These are phyloP conservation scores for Picea sitchensis DNA, from an alignment of 75 land plant genomes.

Conservation along the genomic window DNA sequence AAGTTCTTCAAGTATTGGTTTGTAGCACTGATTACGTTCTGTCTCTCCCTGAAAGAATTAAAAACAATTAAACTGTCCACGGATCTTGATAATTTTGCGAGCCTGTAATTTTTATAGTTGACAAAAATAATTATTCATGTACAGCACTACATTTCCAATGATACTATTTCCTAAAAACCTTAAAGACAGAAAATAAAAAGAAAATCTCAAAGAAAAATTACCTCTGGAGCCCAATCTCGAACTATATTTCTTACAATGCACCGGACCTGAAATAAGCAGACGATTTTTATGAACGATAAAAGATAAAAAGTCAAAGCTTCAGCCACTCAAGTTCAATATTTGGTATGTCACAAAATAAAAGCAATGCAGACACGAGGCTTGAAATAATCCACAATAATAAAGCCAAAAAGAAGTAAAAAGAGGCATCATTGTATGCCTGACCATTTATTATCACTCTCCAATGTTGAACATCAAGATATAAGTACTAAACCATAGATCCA, in stretches of 20 bases:
- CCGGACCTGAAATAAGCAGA: slow-evolving; percentile 61
- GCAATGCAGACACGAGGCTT: background rate
- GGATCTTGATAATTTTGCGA: background rate
- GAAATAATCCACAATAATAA: background rate
- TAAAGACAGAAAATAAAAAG: background rate
- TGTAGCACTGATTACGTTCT: slow-evolving; percentile 93
- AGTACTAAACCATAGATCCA: too few relatives aligned
- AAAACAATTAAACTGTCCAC: background rate
- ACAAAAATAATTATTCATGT: background rate
- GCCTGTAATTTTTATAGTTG: background rate
- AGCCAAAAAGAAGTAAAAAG: background rate
- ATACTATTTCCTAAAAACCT: background rate
- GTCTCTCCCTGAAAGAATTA: slow-evolving; percentile 48
- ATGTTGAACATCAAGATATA: too few relatives aligned
- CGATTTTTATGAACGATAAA: background rate
- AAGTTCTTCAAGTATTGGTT: slow-evolving; percentile 92
- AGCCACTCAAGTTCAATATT: background rate
- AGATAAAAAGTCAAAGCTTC: background rate
- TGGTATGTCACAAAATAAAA: background rate
- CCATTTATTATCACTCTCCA: background rate
- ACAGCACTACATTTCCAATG: background rate
- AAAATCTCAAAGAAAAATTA: slow-evolving; percentile 17
- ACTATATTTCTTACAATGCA: slow-evolving; percentile 92
- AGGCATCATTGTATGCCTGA: background rate
- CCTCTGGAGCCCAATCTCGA: slow-evolving; percentile 97